Evolutionary conservation across 306 rosid genomes (phyloP).

Genomic region (Vigna hirtella): DNA sequence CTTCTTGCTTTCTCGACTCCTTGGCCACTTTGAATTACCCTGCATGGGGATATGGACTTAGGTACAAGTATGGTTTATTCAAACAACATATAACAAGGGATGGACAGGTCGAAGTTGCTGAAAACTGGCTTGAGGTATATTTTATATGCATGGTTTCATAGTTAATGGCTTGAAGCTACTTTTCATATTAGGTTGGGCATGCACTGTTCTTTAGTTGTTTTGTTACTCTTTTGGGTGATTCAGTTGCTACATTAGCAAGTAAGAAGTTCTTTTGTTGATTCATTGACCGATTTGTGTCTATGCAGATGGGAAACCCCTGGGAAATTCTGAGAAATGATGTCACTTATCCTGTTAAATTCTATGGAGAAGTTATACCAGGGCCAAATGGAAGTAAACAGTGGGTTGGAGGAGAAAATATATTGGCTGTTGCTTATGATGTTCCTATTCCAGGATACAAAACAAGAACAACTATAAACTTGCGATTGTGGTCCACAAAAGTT

Average conservation of each 20-base stretch:
- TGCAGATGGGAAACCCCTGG: conserved; percentile 97
- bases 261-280: conserved; percentile 39
- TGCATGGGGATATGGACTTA: conserved; percentile 98
- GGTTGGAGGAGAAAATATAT: conserved; percentile 91
- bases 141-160: conserved; percentile 1
- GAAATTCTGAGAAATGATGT: conserved; percentile 85
- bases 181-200: conserved; percentile 32
- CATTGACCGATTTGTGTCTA: conserved; percentile 33
- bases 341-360: conserved; percentile 77
- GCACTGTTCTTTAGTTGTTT: conserved; percentile 19
- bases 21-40: conserved; percentile 94
- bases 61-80: conserved; percentile 93
- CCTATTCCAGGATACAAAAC: conserved; percentile 96
- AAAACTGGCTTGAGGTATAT: conserved; percentile 95
- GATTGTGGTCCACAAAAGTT: conserved; percentile 96
- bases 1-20: conserved; percentile 97
- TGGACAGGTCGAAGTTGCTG: conserved; percentile 94
- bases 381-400: conserved; percentile 72
- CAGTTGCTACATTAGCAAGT: background rate
- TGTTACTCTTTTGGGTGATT: conserved; percentile 21
- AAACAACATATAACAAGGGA: conserved; percentile 83
- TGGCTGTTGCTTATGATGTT: conserved; percentile 93
- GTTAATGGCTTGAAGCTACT: conserved; percentile 12
- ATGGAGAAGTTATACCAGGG: conserved; percentile 72
- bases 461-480: conserved; percentile 76